Evolutionary conservation across 192 early-diverging fungal genomes (phyloP).

Genomic region (Backusella mclennaniae): DNA sequence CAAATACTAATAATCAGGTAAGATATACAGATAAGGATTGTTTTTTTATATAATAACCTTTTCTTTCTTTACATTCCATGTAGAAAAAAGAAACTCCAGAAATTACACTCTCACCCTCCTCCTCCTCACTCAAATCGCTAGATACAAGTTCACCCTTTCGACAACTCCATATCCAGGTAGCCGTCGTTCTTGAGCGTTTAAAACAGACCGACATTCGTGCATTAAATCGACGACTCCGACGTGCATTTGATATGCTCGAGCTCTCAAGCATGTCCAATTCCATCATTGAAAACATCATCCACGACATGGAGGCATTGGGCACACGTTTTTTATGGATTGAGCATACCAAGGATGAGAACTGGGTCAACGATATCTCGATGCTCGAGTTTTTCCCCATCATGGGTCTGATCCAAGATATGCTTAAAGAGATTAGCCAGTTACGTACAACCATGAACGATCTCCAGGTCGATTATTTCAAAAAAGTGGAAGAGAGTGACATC

Average conservation of each 20-base stretch:
- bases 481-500: slow-evolving; percentile 42
- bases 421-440: slow-evolving; percentile 51
- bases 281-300: slow-evolving; percentile 56
- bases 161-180: neutral
- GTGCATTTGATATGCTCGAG: slow-evolving; percentile 58
- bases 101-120: neutral
- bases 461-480: slow-evolving; percentile 57
- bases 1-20: neutral
- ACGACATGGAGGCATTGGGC: slow-evolving; percentile 42
- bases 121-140: neutral
- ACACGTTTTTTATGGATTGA: slow-evolving; percentile 52
- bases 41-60: neutral
- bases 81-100: neutral
- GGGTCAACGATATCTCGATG: neutral
- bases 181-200: slow-evolving; percentile 20
- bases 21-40: neutral
- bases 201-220: slow-evolving; percentile 51
- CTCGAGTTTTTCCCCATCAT: slow-evolving; percentile 51
- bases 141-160: slow-evolving; percentile 1
- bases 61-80: neutral
- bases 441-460: slow-evolving; percentile 58
- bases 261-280: slow-evolving; percentile 54
- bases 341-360: neutral
- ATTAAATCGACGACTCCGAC: slow-evolving; percentile 47
- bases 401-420: slow-evolving; percentile 43